A percentile compares a stretch with the other conserved stretches of the same genome.
These are phyloP conservation scores for Gentiana macrophylla DNA, from an alignment of 257 asterid species.

Conservation along the genomic window DNA sequence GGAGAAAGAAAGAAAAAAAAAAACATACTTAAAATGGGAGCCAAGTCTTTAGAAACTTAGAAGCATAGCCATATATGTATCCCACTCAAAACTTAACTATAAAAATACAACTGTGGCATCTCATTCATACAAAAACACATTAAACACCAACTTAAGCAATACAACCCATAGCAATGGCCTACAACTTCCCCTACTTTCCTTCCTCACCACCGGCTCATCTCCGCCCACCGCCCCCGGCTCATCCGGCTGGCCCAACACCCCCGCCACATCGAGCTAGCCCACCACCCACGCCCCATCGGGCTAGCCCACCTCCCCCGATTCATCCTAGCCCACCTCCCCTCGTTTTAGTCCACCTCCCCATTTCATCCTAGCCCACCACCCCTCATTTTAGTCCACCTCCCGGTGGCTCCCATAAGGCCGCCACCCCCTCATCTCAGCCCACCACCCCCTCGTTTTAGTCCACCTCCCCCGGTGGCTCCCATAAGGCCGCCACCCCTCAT, in stretches of 20 bases:
- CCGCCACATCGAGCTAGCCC: too few species aligned
- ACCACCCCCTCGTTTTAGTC: not conserved
- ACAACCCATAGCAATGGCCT: constrained; percentile 11
- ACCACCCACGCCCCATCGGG: too few species aligned
- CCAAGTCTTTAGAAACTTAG: constrained; percentile 21
- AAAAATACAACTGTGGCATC: constrained; percentile 6
- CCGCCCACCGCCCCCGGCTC: too few species aligned
- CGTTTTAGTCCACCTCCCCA: too few species aligned
- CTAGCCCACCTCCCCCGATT: too few species aligned
- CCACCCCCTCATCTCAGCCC: constrained; percentile 6
- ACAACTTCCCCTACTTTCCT: constrained; percentile 11
- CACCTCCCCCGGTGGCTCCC: constrained; percentile 7
- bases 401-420: constrained; percentile 1
- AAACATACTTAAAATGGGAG: constrained; percentile 28
- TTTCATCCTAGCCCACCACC: too few species aligned
- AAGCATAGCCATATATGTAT: constrained; percentile 16
- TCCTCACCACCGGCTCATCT: constrained; percentile 11
- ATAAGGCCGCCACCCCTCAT: constrained; percentile 12
- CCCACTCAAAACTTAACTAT: constrained; percentile 1
- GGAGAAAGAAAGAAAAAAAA: too few species aligned
- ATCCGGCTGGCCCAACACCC: too few species aligned
- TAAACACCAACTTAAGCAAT: not conserved
- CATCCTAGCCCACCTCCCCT: too few species aligned
- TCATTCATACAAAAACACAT: not conserved
- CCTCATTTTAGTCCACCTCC: constrained; percentile 4